Evolutionary conservation across 2,329 filamentous ascomycete genomes (phyloP), one percentile per base, ranked within the genome.

Genomic region (Fusarium devonianum): DNA sequence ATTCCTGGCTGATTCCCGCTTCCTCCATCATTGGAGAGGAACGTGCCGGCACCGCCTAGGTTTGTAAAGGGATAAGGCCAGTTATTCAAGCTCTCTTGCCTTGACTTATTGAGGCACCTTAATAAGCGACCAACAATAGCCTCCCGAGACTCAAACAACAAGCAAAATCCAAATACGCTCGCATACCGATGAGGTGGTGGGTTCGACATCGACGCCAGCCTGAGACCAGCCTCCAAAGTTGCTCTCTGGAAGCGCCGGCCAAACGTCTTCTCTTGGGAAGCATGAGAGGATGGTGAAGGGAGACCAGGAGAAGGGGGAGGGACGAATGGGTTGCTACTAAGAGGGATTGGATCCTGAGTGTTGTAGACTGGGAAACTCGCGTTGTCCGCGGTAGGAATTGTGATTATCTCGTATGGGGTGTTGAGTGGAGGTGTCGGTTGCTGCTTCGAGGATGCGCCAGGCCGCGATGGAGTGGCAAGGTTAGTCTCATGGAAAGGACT

Each of bases 91-190:
- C 79, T 73, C 56, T 78, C 71, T 17, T 70, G 57, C 7, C 61
- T 62, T 16, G 60, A 61, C 16, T 62, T 65, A 9, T 57, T 65
- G 11, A 82, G 62, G 4, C 67, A 62, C 9, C 58, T 55, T 12
- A 48, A 67, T 11, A 79, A 67, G 11, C 76, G 73, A 13, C 67
- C 54, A 19, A 79, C 53, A 43, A 85, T 83, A 26, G 69, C 61
- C 4, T 81, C 78, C 4, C 71, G 70, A 2, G 73, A 70, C 62
- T 85, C 79, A 53, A 86, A 86, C 18, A 85, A 78, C 13, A 88
- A 72, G n/a, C 84, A 85, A 47, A 91, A 87, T 25, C 84, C 86
- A 67, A 92, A 92, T 1, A 85, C 78, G 23, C 79, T 77, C n/a
- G 75, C 71, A 45, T 85, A 75, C 1, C 69, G 69, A 3, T 73